Evolutionary conservation across 495 filamentous ascomycete genomes (phyloP).

Genomic region (Schizothecium vesticola): DNA sequence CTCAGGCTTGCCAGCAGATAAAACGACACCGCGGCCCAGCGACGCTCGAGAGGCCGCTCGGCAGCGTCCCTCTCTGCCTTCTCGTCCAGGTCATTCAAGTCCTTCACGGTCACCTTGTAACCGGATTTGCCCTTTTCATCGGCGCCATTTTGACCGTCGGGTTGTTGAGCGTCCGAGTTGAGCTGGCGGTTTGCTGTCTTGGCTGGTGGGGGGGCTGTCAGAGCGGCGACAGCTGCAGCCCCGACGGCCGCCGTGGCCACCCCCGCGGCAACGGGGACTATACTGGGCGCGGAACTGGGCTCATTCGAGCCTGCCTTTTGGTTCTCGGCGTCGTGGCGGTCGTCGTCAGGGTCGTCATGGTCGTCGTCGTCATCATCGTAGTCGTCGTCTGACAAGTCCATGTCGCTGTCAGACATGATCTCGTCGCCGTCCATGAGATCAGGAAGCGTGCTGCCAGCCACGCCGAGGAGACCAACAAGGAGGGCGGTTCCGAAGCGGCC

Average conservation of each 20-base stretch:
- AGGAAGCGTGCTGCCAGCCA: conserved; percentile 1
- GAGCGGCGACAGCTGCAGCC: neutral
- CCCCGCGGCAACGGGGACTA: neutral
- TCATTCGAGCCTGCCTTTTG: neutral
- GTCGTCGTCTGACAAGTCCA: conserved; percentile 3
- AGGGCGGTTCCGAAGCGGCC: neutral
- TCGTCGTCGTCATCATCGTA: neutral
- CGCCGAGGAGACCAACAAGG: conserved; percentile 5
- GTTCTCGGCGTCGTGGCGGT: neutral
- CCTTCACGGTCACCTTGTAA: conserved; percentile 6
- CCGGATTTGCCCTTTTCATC: neutral
- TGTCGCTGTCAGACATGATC: conserved; percentile 6
- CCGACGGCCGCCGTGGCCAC: neutral
- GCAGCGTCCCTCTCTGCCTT: conserved; percentile 1
- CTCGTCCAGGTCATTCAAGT: conserved; percentile 4
- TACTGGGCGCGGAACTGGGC: neutral
- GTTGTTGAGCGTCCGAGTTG: neutral
- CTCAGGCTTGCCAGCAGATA: conserved; percentile 9
- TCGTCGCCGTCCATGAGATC: conserved; percentile 9
- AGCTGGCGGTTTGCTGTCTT: neutral
- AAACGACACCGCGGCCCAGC: conserved; percentile 6
- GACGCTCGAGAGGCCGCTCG: neutral
- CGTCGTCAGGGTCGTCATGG: neutral
- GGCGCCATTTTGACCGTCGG: neutral
- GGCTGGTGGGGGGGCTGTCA: neutral